phyloP scores from a whole-genome alignment of 2,329 filamentous ascomycete genomes.

The Fusarium marasasianum region DNA sequence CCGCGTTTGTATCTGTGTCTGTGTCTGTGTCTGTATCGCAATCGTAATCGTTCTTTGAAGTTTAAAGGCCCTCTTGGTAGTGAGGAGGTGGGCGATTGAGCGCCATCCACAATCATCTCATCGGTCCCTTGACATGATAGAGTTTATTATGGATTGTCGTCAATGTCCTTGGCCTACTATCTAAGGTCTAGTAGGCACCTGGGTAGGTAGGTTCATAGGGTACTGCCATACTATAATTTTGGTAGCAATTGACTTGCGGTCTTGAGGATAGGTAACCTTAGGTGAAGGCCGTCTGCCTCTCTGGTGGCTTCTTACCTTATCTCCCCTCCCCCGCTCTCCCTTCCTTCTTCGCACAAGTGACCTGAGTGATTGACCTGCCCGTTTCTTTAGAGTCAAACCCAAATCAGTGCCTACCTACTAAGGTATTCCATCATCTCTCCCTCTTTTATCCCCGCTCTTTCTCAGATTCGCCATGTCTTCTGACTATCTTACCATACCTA shows the following conservation, averaged over 20 bases:
- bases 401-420: not conserved
- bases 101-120: constrained; percentile 19
- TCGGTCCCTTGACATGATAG: constrained; percentile 26
- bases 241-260: constrained; percentile 4
- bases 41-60: not conserved
- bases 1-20: not conserved
- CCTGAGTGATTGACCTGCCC: constrained; percentile 10
- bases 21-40: not conserved
- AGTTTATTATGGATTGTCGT: constrained; percentile 25
- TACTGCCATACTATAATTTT: constrained; percentile 9
- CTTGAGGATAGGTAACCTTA: not conserved
- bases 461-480: not conserved
- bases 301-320: constrained; percentile 37
- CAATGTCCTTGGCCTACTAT: not conserved
- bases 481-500: not conserved
- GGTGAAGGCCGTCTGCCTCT: not conserved
- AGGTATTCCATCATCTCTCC: not conserved
- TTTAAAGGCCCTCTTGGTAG: not conserved
- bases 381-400: constrained; percentile 1
- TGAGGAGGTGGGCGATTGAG: not conserved
- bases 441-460: not conserved
- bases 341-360: not conserved
- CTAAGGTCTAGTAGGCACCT: not conserved
- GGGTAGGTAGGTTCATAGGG: not conserved
- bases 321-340: constrained; percentile 31